Evolutionary conservation across 805 yeast genomes (phyloP), one percentile per base, ranked within the genome.

Genomic region (Metschnikowia bowlesiae): DNA sequence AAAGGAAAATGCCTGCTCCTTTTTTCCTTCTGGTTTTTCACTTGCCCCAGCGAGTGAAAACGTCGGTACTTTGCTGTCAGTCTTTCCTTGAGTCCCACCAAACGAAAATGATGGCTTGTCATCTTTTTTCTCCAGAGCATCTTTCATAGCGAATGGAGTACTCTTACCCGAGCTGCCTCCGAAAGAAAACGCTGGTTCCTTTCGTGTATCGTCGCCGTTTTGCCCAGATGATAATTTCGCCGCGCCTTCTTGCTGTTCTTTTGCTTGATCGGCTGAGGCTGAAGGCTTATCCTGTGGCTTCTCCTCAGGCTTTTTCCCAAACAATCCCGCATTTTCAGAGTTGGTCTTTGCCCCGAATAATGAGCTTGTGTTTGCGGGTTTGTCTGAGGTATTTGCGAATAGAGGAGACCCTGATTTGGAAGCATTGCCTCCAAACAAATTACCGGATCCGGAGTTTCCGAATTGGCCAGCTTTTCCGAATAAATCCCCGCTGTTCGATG

Each of bases 71-170:
- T 40, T 40, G 18, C 11, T 31, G 1, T 41, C 37, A 11, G 18
- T 9, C 34, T 40, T 40, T 13, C 16, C 44, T n/a, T 14, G 34
- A 5, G 44, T 8, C 45, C 57, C 46, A 34, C 70, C 62, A 14
- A 70, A 61, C 39, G 62, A 57, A 26, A 63, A 38, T 0, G 47
- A 47, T 11, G 57, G 46, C 13, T 47, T 48, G 29, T 51, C 53
- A 8, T 47, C 49, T 13, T 46, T 35, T 36, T 33, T 35, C 14
- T 22, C 45, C 11, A 7, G 13, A 9, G 39, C 16, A 32, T 32
- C 28, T 36, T 7, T 61, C 33, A 57, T 49, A 2, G 55, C 43
- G 22, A 49, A 44, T 3, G 65, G 48, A 3, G 26, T 8, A 22
- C 22, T 41, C 4, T 30, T 22, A 2, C 18, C 45, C 8, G 44